Evolutionary conservation across 2,329 filamentous ascomycete genomes (phyloP).

Genomic region (Cordyceps militaris): DNA sequence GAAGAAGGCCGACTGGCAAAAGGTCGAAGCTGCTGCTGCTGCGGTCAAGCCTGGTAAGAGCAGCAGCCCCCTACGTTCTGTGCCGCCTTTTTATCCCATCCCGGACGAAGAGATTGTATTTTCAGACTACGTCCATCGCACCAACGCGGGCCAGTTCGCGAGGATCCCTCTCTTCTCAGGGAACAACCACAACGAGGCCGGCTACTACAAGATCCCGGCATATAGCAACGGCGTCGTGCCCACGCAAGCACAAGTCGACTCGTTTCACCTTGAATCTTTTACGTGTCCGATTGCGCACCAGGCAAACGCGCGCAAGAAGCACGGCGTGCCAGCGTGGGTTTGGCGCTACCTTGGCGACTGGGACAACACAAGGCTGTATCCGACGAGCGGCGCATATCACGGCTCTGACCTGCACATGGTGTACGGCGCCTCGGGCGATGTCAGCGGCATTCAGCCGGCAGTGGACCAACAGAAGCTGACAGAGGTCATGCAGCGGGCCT

Average conservation of each 20-base stretch:
- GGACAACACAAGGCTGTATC: constrained; percentile 39
- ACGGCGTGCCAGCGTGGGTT: constrained; percentile 34
- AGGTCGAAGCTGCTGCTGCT: constrained; percentile 30
- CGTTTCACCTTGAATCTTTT: constrained; percentile 38
- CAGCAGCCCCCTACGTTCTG: constrained; percentile 29
- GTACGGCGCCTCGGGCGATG: constrained; percentile 33
- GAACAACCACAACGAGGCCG: constrained; percentile 39
- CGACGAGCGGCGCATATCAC: constrained; percentile 41
- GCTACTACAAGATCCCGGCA: constrained; percentile 39
- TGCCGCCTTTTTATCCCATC: constrained; percentile 35
- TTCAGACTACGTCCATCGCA: constrained; percentile 30
- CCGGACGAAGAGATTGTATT: constrained; percentile 36
- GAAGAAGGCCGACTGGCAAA: constrained; percentile 27
- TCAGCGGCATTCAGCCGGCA: constrained; percentile 30
- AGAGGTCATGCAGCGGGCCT: constrained; percentile 32
- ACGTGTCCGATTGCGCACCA: constrained; percentile 38
- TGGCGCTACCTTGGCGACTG: constrained; percentile 44
- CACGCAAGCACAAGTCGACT: constrained; percentile 28
- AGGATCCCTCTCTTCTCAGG: constrained; percentile 35
- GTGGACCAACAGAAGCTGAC: constrained; percentile 26
- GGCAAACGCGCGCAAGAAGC: constrained; percentile 25
- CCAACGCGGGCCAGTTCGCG: constrained; percentile 29
- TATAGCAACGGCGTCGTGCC: constrained; percentile 32
- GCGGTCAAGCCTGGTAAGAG: constrained; percentile 26
- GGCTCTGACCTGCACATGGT: constrained; percentile 41